These are phyloP conservation scores for Clonostachys rosea DNA, from an alignment of 2,329 filamentous ascomycete species.

Conservation along the genomic window DNA sequence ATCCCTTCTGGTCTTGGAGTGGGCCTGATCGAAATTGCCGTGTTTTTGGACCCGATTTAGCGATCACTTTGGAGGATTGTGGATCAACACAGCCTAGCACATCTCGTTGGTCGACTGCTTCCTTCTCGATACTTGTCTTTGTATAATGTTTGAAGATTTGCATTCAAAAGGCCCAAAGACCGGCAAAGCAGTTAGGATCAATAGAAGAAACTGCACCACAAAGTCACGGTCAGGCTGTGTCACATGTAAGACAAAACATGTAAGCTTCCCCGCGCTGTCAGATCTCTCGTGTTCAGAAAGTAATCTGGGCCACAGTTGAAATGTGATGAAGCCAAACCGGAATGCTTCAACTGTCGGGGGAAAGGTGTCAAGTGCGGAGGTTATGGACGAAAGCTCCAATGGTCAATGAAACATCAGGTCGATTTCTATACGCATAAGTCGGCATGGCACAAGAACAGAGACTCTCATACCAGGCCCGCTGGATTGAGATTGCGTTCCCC, in stretches of 20 bases:
- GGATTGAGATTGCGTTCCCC: too few species aligned
- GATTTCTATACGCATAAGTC: not conserved
- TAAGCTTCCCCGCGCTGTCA: constrained; percentile 1
- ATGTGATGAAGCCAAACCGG: constrained; percentile 20
- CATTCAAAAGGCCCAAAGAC: too few species aligned
- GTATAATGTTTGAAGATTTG: too few species aligned
- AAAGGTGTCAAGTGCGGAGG: constrained; percentile 19
- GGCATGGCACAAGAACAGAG: constrained; percentile 3
- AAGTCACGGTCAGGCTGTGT: constrained; percentile 7
- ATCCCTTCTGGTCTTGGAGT: too few species aligned
- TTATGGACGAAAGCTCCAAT: constrained; percentile 24
- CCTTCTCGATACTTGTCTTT: too few species aligned
- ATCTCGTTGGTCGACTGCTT: too few species aligned
- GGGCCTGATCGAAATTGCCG: too few species aligned
- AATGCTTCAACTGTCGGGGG: constrained; percentile 14
- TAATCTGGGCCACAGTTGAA: constrained; percentile 12
- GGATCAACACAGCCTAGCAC: too few species aligned
- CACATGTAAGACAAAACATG: constrained; percentile 10
- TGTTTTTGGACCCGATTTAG: too few species aligned
- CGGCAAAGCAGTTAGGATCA: too few species aligned
- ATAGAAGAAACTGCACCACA: too few species aligned
- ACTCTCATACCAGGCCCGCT: not conserved
- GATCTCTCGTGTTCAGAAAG: not conserved
- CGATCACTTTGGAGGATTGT: too few species aligned
- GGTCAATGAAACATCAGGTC: constrained; percentile 33